phyloP scores from a whole-genome alignment of 306 rosid species.

The Styphnolobium japonicum region DNA sequence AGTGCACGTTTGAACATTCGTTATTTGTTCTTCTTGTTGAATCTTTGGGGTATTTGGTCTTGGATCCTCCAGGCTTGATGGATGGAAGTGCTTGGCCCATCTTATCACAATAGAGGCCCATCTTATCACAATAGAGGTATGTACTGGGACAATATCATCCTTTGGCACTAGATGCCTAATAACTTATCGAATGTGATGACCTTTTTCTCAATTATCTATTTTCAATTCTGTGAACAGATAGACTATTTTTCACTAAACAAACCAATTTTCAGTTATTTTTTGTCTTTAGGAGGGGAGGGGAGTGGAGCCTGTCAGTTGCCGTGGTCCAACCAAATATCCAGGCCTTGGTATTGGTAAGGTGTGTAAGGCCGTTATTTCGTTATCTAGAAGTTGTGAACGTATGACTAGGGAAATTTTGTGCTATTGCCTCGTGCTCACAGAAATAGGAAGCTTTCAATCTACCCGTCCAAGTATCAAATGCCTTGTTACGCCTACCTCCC shows the following conservation, averaged over 20 bases:
- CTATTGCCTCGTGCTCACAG: background rate
- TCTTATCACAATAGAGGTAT: background rate
- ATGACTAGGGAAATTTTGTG: conserved; percentile 7
- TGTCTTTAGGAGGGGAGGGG: background rate
- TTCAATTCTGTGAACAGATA: background rate
- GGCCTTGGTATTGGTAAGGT: conserved; percentile 27
- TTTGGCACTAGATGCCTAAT: background rate
- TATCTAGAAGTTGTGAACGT: conserved; percentile 16
- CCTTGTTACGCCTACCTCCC: background rate
- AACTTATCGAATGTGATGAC: background rate
- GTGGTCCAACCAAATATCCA: conserved; percentile 17
- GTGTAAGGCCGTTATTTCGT: conserved; percentile 47
- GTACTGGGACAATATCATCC: conserved; percentile 1
- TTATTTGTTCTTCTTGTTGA: background rate
- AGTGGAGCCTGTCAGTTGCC: background rate
- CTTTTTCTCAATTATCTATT: background rate
- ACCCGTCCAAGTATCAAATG: background rate
- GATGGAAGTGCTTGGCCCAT: conserved; percentile 2
- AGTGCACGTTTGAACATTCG: background rate
- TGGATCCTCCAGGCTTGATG: background rate
- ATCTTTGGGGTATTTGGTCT: background rate
- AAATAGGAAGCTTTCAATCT: background rate
- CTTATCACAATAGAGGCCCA: background rate
- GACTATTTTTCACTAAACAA: background rate
- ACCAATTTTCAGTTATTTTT: background rate